These are phyloP conservation scores for Coemansia sp. DNA, from an alignment of 192 early-diverging fungal species.

Conservation along the genomic window DNA sequence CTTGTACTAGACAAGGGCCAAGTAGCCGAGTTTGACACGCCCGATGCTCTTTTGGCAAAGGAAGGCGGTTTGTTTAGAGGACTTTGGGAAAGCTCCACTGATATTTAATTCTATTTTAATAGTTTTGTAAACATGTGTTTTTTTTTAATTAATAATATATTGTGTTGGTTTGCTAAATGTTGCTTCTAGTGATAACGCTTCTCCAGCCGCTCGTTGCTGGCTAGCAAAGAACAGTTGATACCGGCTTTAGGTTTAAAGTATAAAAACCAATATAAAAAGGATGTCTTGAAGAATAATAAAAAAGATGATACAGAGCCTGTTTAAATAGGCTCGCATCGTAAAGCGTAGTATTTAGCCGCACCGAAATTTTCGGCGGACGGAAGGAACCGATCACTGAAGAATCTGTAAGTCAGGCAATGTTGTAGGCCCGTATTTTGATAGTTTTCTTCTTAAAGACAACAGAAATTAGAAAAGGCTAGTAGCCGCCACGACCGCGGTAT, in stretches of 20 bases:
- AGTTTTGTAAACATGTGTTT: neutral
- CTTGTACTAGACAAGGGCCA: slow-evolving; percentile 72
- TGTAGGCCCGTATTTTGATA: neutral
- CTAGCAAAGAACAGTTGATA: slow-evolving; percentile 64
- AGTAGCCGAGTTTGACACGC: slow-evolving; percentile 71
- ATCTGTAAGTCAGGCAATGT: neutral
- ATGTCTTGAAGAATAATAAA: neutral
- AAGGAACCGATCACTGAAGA: neutral
- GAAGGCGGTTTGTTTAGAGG: neutral
- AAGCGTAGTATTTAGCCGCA: too few species aligned
- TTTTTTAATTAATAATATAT: too few species aligned
- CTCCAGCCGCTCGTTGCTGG: slow-evolving; percentile 45
- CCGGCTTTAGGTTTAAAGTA: slow-evolving; percentile 69
- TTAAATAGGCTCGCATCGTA: too few species aligned
- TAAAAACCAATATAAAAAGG: too few species aligned
- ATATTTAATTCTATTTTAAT: neutral
- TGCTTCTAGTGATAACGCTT: slow-evolving; percentile 26
- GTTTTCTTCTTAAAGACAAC: neutral
- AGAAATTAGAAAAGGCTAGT: neutral
- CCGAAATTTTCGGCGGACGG: too few species aligned
- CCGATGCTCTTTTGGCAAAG: slow-evolving; percentile 8
- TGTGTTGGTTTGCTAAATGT: neutral
- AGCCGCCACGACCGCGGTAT: slow-evolving; percentile 30
- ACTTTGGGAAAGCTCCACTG: neutral
- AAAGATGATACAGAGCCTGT: neutral